Base-by-base conservation (phyloP, 352 stramenopile genomes). In the Pythium rishiriense region DNA sequence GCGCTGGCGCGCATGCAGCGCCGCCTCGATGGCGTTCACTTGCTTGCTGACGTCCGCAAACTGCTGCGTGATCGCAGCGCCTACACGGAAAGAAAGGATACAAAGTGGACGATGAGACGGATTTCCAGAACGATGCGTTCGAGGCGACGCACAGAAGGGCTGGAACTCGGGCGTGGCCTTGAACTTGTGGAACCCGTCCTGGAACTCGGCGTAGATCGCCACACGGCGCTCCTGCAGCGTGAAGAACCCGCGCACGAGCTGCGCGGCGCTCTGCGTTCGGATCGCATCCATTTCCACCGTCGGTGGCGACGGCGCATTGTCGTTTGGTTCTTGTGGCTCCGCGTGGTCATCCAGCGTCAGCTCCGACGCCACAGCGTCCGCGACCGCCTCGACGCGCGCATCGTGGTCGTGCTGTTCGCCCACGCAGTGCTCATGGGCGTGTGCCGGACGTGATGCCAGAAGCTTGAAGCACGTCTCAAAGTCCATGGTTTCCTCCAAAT, bases 141-240 rank as follows among this genome's bases (percentile, higher is more conserved):
- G 2, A 25, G 4, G 10, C 42, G 0, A 73, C 74, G 28, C 73
- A 93, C 85, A 91, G 60, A 93, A 94, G 3, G 55, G 39, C 14
- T 75, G 51, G 55, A 94, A 91, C 17, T 77, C 61, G 15, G 82
- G 59, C 11, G 80, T 89, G 65, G 83, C 83, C 62, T 93, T 81
- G 56, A 89, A 73, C 64, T 65, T 67, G 43, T 81, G 58, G 62
- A 94, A 94, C 5, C 83, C 85, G 73, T 77, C 64, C 22, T 78
- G 69, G 42, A 94, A 94, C 3, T 82, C 74, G 25, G 53, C 62
- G 76, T 93, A 93, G 52, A 92, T 87, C 26, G 78, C 73, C 29
- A 91, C 85, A 29, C 85, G 83, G 31, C 56, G 73, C 61, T 87
- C 81, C 62, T 94, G 85, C 12, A 86, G 70, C 10, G 53, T 52